Conservation (phyloP, 1,284 basidiomycete genomes). For the Fomitopsis pinicola region DNA sequence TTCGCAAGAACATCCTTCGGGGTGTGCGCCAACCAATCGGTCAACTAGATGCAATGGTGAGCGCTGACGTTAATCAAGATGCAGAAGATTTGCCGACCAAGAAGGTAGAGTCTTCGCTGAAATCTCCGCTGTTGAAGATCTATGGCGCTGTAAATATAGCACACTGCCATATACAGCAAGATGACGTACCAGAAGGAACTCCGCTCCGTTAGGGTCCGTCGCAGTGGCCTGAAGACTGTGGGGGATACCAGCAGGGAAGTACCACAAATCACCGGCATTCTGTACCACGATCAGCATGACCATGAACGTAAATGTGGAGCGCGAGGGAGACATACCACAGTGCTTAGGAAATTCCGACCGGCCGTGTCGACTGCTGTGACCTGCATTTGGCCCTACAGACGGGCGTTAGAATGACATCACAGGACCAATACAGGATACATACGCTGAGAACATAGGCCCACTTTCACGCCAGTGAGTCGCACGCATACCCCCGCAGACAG, state of each 20-base stretch:
- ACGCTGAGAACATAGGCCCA: constrained; percentile 67
- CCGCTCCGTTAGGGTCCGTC: constrained; percentile 52
- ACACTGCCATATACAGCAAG: neutral
- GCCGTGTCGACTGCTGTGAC: constrained; percentile 56
- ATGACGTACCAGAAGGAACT: constrained; percentile 60
- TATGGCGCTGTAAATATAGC: constrained; percentile 17
- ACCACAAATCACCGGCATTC: constrained; percentile 45
- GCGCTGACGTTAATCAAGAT: neutral
- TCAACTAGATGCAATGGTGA: constrained; percentile 34
- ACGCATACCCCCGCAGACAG: neutral
- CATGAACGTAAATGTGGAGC: neutral
- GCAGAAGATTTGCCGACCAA: constrained; percentile 32
- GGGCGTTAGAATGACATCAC: neutral
- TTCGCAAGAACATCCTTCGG: constrained; percentile 62
- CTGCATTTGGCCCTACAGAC: constrained; percentile 52
- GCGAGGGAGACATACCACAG: constrained; percentile 27
- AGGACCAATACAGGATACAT: constrained; percentile 3
- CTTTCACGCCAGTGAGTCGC: constrained; percentile 23
- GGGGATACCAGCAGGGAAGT: constrained; percentile 64
- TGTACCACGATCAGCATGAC: constrained; percentile 5
- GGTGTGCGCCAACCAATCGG: constrained; percentile 65
- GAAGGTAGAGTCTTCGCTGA: constrained; percentile 69
- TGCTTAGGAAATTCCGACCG: constrained; percentile 60
- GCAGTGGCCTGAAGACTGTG: constrained; percentile 55
- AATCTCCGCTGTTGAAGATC: constrained; percentile 63